phyloP scores from a whole-genome alignment of 371 early-diverging fungal species.

The Rhizopus delemar region DNA sequence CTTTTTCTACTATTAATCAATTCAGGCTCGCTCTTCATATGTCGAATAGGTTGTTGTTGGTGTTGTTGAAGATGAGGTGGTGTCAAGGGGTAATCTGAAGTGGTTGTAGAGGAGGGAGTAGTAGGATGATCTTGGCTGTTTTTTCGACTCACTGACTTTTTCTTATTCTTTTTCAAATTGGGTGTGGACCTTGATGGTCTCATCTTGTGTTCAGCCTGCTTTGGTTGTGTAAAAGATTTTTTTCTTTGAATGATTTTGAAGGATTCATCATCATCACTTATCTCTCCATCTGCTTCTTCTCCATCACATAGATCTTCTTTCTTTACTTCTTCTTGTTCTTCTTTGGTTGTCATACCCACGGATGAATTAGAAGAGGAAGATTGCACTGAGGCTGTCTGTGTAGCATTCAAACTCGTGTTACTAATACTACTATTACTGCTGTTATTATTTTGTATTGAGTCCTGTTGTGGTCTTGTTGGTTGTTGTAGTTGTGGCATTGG shows the following conservation, averaged over 20 bases:
- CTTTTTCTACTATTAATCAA: slow-evolving; percentile 29
- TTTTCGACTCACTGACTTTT: slow-evolving; percentile 14
- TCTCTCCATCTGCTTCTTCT: slow-evolving; percentile 16
- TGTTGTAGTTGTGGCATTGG: slow-evolving; percentile 1
- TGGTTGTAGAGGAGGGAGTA: slow-evolving; percentile 11
- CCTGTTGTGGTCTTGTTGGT: neutral
- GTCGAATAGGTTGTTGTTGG: slow-evolving; percentile 23
- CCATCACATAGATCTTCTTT: neutral
- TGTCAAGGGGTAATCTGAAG: slow-evolving; percentile 7
- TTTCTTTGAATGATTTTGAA: slow-evolving; percentile 4
- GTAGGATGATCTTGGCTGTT: slow-evolving; percentile 21
- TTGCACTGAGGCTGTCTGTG: neutral
- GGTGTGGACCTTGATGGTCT: slow-evolving; percentile 35
- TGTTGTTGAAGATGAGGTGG: slow-evolving; percentile 15
- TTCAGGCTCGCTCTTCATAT: slow-evolving; percentile 43
- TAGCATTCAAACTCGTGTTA: slow-evolving; percentile 1
- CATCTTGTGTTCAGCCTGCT: slow-evolving; percentile 5
- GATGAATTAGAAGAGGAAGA: slow-evolving; percentile 12
- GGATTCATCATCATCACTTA: slow-evolving; percentile 17
- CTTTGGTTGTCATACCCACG: neutral
- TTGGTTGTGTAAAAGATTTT: slow-evolving; percentile 8
- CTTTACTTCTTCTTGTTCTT: slow-evolving; percentile 1
- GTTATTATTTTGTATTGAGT: slow-evolving; percentile 4
- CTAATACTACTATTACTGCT: slow-evolving; percentile 9
- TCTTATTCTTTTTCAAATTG: slow-evolving; percentile 42